phyloP scores from a whole-genome alignment of 768 basidiomycete genomes.

The Agrocybe chaxingu region DNA sequence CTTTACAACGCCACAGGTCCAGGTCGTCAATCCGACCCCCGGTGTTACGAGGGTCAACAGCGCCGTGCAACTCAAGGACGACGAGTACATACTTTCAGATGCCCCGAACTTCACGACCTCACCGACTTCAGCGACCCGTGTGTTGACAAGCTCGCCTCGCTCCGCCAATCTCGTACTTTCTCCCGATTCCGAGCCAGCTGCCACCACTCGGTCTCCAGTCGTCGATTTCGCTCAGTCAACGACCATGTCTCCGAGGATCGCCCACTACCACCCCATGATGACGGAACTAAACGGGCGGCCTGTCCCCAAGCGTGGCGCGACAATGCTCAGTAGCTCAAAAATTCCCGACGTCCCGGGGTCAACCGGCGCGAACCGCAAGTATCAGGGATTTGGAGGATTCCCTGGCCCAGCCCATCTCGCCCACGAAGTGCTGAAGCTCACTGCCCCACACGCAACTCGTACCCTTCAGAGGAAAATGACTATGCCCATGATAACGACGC shows the following conservation, averaged over 20 bases:
- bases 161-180: conserved; percentile 10
- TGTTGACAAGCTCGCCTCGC: conserved; percentile 19
- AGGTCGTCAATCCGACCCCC: conserved; percentile 21
- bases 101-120: conserved; percentile 1
- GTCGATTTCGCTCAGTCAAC: conserved; percentile 20
- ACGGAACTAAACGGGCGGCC: conserved; percentile 6
- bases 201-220: conserved; percentile 1
- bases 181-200: conserved; percentile 3
- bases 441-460: conserved; percentile 41
- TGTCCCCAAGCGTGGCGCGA: conserved; percentile 27
- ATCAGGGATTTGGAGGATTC: conserved; percentile 43
- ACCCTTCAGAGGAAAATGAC: conserved; percentile 50
- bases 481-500: conserved; percentile 43
- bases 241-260: conserved; percentile 11
- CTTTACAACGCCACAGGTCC: conserved; percentile 4
- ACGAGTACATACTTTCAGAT: not conserved
- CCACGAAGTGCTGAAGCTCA: conserved; percentile 30
- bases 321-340: conserved; percentile 21
- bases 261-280: conserved; percentile 15
- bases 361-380: conserved; percentile 23
- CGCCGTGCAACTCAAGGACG: not conserved
- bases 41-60: conserved; percentile 11
- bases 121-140: conserved; percentile 8
- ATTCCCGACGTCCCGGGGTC: conserved; percentile 12
- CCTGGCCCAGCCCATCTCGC: conserved; percentile 42